Evolutionary conservation across 2,329 filamentous ascomycete genomes (phyloP), one percentile per base, ranked within the genome.

Genomic region (Claviceps pazoutovae): DNA sequence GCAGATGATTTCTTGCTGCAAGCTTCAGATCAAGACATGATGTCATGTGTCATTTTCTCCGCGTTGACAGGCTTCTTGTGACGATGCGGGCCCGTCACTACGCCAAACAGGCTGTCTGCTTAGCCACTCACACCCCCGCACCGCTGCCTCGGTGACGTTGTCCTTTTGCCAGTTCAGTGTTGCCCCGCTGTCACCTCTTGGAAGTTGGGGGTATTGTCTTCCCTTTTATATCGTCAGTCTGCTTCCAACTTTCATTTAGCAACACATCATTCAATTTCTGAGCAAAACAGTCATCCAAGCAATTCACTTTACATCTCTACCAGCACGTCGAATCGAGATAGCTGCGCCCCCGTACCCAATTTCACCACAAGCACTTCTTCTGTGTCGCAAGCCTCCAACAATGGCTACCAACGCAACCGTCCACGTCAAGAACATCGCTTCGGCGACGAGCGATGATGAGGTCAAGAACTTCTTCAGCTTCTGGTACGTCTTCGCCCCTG

Each of bases 401-500:
- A 56, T 54, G 53, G 51, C 57, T 17, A 41, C 52, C 51, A 53
- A 52, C 5, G 37, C 56, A 39, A 56, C 56, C 30, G 88, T 96
- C 57, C 74, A 90, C 72, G 90, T 97, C 63, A 86, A 86, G 72
- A 90, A 93, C 74, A 95, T 98, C 71, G 82, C 86, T 60, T 67
- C 75, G 56, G 72, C 83, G 66, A 96, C 91, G 53, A 82, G 79
- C 59, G 89, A 98, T 71, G 84, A 90, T 72, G 89, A 97, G 71
- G 83, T 98, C 62, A 82, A 82, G 64, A 90, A 95, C 66, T 98
- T 98, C 78, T 98, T 98, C 77, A 93, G 86, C 75, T 97, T 97
- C 72, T 85, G 81, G 88, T 91, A 77, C 66, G 80, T 55, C 26
- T 34, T 4, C 9, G 8, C 9, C 26, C 8, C 26, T 30, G 8